Evolutionary conservation across 805 yeast species (phyloP), one percentile per base, ranked within the genome.

Genomic region (Kazachstania psychrophila): DNA sequence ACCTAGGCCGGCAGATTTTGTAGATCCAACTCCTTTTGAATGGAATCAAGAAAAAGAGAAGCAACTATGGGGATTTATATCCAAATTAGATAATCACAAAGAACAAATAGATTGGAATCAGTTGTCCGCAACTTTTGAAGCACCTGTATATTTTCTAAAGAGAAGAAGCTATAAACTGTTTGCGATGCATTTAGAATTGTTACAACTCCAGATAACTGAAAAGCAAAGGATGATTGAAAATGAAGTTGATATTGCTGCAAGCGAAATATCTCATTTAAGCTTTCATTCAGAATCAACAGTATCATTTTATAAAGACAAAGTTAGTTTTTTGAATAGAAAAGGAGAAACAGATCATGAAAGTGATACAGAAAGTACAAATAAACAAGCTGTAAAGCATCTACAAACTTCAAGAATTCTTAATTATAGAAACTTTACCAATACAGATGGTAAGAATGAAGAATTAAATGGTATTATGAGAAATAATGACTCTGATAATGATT

Each of bases 1-100:
- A 5, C 52, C 60, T n/a, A 52, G 72, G 23, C 60, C 60, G 2
- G 49, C 55, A n/a, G 67, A 62, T 1, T 62, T 65, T 33, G 50
- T 39, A 3, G 72, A 68, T 40, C 72, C 74, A 1, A 48, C 47
- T 3, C 33, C 46, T 47, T 46, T 66, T 58, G 38, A 50, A 43
- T 47, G 57, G 65, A 39, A 48, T 48, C 28, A 46, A 36, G 42
- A 49, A 34, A 45, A 54, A 44, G 68, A 64, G 45, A 41, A 41
- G 12, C 51, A 46, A 24, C 49, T 64, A 20, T 61, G 59, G 58
- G 41, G 47, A 6, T 44, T 47, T 19, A 42, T 56, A 6, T 51
- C 60, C 2, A 48, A 48, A 20, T 29, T 49, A 12, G 48, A 47
- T 24, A 41, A 45, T 19, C 38, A 46, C 11, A 44, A 39, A 22